Base-by-base conservation (phyloP, 2,329 filamentous ascomycete genomes). In the Xylaria sp. region DNA sequence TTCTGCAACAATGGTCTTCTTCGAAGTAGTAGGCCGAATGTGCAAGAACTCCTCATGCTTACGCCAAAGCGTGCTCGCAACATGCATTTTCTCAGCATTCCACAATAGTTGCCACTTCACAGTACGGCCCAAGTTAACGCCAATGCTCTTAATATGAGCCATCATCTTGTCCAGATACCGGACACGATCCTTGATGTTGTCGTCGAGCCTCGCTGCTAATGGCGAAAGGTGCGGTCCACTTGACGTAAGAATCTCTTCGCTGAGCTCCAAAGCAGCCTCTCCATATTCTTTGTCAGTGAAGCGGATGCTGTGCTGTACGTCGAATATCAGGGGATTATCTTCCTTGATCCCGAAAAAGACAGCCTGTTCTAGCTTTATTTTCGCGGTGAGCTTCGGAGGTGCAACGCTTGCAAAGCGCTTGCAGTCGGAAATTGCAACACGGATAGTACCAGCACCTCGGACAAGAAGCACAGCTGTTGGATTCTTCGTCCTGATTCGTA, bases 321-420 rank as follows among this genome's bases (percentile, higher is more conserved):
- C 88, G 74, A 99, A 93, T 69, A 94, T 90, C n/a, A 99, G 81
- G n/a, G 95, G 92, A 74, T 94, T 98, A 75, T 93, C 89, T 69
- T 90, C 86, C 76, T 92, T 89, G 56, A 89, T 89, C 1, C 94
- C 94, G 77, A 93, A 98, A 80, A 97, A 98, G 0, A 98, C 92
- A 2, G 94, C 94, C 81, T 99, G 94, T 76, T 97, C 93, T 46
- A 99, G 86, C 80, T 96, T 97, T 80, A 90, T 93, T 80, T 93
- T 96, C 7, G 93, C 92, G 0, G 92, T 94, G 18, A 97, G 87
- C 72, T 84, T 81, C 1, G 88, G 89, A 4, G 87, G 84, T 61
- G 81, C 80, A 60, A 87, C 85, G 69, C 86, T 87, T 13, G 84
- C 84, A 73, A 91, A 89, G 67, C 85, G 87, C 69, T 88, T 85